Conservation (phyloP, 108 stramenopile genomes). For the Tribonema minus region DNA sequence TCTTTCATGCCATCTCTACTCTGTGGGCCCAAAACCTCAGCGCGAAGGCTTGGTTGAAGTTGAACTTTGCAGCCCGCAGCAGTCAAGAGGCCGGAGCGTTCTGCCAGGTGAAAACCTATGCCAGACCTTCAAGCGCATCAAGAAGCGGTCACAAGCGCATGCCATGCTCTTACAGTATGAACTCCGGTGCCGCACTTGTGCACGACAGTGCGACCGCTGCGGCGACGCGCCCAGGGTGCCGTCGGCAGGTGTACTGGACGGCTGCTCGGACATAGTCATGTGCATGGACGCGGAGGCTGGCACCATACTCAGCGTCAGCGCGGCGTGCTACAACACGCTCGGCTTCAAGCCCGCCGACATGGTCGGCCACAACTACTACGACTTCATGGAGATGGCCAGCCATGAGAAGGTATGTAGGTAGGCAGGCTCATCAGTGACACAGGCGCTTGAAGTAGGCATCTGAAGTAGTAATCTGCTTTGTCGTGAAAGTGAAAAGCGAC, state of each 20-base stretch:
- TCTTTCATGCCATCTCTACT: too few relatives aligned
- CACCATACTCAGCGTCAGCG: background rate
- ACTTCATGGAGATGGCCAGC: background rate
- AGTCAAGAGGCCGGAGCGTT: background rate
- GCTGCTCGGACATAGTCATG: background rate
- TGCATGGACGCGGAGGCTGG: background rate
- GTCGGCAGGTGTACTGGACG: background rate
- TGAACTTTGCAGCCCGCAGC: too few relatives aligned
- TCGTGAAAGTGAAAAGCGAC: too few relatives aligned
- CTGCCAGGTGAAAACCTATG: background rate
- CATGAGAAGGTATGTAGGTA: background rate
- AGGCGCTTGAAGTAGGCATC: too few relatives aligned
- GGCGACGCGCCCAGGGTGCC: background rate
- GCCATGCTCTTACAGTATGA: too few relatives aligned
- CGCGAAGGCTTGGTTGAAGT: too few relatives aligned
- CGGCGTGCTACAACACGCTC: background rate
- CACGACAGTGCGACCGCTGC: background rate
- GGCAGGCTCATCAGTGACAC: too few relatives aligned
- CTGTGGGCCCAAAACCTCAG: too few relatives aligned
- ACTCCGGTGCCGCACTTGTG: background rate
- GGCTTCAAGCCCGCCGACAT: background rate
- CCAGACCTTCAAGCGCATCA: too few relatives aligned
- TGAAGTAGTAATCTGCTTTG: too few relatives aligned
- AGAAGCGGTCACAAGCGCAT: too few relatives aligned
- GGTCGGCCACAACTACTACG: background rate